Percentiles rank a stretch among this genome's conserved stretches.
These are phyloP conservation scores for Solanum raphanifolium DNA, from an alignment of 257 asterid species.

Conservation along the genomic window DNA sequence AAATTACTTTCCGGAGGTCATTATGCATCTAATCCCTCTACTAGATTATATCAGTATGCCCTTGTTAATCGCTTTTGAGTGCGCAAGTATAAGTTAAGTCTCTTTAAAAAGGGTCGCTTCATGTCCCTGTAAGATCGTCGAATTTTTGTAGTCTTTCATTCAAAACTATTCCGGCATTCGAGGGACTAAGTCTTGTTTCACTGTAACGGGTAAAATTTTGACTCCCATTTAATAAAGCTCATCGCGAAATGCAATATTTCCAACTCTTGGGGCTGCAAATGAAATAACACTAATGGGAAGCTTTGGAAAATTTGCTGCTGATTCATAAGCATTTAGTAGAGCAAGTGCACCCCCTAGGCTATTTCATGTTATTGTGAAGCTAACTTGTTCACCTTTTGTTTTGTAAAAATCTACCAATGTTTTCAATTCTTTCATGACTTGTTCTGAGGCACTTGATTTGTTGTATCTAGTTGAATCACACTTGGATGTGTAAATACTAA, in stretches of 20 bases:
- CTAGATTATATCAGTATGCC: too few species aligned
- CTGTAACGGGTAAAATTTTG: slow-evolving; percentile 41
- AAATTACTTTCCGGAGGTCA: too few species aligned
- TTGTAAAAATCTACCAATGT: slow-evolving; percentile 25
- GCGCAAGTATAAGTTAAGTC: too few species aligned
- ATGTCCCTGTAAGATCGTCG: slow-evolving; percentile 45
- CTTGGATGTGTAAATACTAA: slow-evolving; percentile 65
- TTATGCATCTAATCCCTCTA: too few species aligned
- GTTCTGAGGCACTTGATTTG: slow-evolving; percentile 63
- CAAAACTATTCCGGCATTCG: slow-evolving; percentile 52
- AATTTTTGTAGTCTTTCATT: slow-evolving; percentile 61
- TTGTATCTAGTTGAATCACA: slow-evolving; percentile 48
- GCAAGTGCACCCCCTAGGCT: slow-evolving; percentile 75
- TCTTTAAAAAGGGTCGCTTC: too few species aligned
- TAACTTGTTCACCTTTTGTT: slow-evolving; percentile 34
- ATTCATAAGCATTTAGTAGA: slow-evolving; percentile 62
- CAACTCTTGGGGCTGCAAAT: slow-evolving; percentile 66
- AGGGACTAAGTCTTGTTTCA: slow-evolving; percentile 62
- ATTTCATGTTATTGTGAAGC: slow-evolving; percentile 69
- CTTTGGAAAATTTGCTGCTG: slow-evolving; percentile 43
- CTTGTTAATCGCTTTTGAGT: too few species aligned
- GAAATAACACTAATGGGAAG: slow-evolving; percentile 46
- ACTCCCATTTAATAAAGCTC: slow-evolving; percentile 53
- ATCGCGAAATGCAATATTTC: slow-evolving; percentile 66
- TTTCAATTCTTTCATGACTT: slow-evolving; percentile 47